Evolutionary conservation across 73 alveolate genomes (phyloP), one percentile per base, ranked within the genome.

Genomic region (Loxodes magnus): DNA sequence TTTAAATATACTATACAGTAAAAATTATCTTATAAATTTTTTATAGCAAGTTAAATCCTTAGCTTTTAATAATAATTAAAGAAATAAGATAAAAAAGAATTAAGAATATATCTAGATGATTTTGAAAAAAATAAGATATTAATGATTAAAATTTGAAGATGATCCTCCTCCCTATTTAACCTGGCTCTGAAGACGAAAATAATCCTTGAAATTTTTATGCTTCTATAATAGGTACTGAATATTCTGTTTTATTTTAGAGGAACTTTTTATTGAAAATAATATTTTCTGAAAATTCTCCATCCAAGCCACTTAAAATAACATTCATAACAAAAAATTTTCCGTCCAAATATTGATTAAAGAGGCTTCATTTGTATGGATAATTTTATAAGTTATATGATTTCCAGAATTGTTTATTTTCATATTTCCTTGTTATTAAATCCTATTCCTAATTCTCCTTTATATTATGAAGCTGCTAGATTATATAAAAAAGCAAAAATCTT

Each of bases 351-450:
- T 19, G 22, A 41, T 12, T 37, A 52, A 0, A 16, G 10, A n/a
- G 78, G 71, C 15, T 39, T 37, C 24, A 23, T 64, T 25, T 52
- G 78, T 31, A 14, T 36, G 29, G 61, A 52, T 23, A n/a, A 54
- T 56, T 54, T 16, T 64, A 9, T 6, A 30, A 33, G 31, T 43
- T 3, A 26, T 27, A 5, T 67, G 82, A 30, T 33, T 71, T 41
- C 86, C 95, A 16, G 92, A 85, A 0, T 54, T 84, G 35, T 66
- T 87, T 3, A 84, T 71, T 60, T 44, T 17, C 77, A 76, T 68
- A 53, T 83, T 36, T 82, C 89, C 4, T 62, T 90, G 14, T 73
- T 90, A 41, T 82, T 93, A 14, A 96, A 90, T 37, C 81, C 93
- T 19, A 87, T 87, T 60, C 95, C 96, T 0, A 90, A 84, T 72